These are phyloP conservation scores for Erysimum pusillum DNA, from an alignment of 441 rosid species.

Conservation along the genomic window DNA sequence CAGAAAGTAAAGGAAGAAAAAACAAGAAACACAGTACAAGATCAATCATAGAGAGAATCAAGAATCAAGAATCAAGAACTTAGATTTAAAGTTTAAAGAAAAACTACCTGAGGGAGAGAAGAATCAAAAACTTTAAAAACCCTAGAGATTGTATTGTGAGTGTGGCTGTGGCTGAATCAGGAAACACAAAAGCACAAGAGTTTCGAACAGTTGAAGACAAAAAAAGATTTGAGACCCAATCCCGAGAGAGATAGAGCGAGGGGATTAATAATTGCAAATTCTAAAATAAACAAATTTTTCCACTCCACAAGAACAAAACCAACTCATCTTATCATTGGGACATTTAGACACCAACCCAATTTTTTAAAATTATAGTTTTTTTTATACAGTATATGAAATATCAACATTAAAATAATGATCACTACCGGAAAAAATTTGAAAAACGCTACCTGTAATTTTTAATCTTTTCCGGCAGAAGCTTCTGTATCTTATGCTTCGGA, in stretches of 20 bases:
- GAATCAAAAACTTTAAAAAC: constrained; percentile 15
- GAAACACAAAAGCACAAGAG: constrained; percentile 43
- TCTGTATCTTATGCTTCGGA: constrained; percentile 32
- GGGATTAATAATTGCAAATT: constrained; percentile 36
- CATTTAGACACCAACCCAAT: constrained; percentile 41
- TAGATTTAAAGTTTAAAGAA: background rate
- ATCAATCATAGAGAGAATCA: constrained; percentile 41
- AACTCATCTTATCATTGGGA: constrained; percentile 51
- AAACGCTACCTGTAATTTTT: constrained; percentile 46
- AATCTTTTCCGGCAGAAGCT: constrained; percentile 44
- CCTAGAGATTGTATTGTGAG: constrained; percentile 31
- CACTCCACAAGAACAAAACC: constrained; percentile 48
- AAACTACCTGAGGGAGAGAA: constrained; percentile 37
- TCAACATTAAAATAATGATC: constrained; percentile 13
- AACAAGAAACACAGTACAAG: constrained; percentile 36
- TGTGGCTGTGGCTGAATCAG: constrained; percentile 50
- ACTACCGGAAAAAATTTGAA: constrained; percentile 39
- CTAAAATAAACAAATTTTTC: constrained; percentile 3
- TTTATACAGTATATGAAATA: background rate
- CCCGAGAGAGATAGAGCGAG: constrained; percentile 43
- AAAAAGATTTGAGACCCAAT: constrained; percentile 41
- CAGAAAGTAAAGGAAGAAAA: background rate
- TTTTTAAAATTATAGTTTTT: background rate
- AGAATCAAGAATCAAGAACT: constrained; percentile 36
- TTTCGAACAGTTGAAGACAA: constrained; percentile 47